These are phyloP conservation scores for Sechiopsis laciniata DNA, from an alignment of 306 rosid genomes.

Conservation along the genomic window DNA sequence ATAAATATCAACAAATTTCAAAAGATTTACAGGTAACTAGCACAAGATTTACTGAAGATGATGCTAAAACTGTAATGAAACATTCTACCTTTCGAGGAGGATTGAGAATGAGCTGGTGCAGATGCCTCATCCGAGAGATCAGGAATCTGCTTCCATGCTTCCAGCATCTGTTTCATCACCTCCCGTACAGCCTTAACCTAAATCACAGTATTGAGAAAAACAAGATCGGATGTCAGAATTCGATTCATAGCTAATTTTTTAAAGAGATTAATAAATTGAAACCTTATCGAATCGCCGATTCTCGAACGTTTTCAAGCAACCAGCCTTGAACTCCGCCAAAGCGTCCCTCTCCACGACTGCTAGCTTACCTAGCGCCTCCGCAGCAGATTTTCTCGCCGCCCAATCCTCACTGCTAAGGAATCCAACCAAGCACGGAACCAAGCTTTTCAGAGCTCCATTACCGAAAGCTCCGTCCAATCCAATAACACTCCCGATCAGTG, in stretches of 20 bases:
- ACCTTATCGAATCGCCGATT: slow-evolving; percentile 80
- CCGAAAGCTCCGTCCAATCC: slow-evolving; percentile 59
- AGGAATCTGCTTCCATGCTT: slow-evolving; percentile 85
- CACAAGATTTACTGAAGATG: neutral
- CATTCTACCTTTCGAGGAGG: slow-evolving; percentile 66
- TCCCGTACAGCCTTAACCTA: slow-evolving; percentile 85
- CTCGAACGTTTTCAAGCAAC: slow-evolving; percentile 56
- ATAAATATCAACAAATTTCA: neutral
- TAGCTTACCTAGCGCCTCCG: slow-evolving; percentile 61
- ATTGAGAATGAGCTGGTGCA: slow-evolving; percentile 53
- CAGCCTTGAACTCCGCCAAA: slow-evolving; percentile 66
- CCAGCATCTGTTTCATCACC: slow-evolving; percentile 85
- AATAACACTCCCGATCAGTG: slow-evolving; percentile 61
- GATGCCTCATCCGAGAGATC: slow-evolving; percentile 68
- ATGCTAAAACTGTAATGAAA: neutral
- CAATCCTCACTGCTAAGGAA: slow-evolving; percentile 63
- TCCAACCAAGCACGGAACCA: slow-evolving; percentile 62
- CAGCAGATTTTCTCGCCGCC: slow-evolving; percentile 88
- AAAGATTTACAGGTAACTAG: neutral
- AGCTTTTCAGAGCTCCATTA: slow-evolving; percentile 39
- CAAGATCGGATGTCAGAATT: neutral
- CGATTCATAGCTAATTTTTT: neutral
- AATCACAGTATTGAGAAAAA: slow-evolving; percentile 23
- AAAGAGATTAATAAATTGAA: neutral
- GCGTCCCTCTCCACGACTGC: slow-evolving; percentile 55